Percentiles rank a stretch among this genome's conserved stretches.
These are phyloP conservation scores for Rhinocladiella similis DNA, from an alignment of 2,329 filamentous ascomycete species.

Conservation along the genomic window DNA sequence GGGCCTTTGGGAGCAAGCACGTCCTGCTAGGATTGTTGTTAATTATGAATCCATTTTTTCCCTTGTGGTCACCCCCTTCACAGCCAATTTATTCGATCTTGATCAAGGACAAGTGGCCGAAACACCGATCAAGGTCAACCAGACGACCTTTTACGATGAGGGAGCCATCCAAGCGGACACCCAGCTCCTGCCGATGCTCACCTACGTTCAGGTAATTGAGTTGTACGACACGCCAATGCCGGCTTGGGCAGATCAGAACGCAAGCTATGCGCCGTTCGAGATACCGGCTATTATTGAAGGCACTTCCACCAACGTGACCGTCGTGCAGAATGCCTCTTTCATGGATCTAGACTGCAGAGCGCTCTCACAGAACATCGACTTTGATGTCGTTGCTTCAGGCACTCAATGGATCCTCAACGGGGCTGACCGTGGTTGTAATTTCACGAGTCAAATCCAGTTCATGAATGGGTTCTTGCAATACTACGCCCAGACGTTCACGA, in stretches of 20 bases:
- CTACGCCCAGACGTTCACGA: background rate
- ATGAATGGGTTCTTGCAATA: background rate
- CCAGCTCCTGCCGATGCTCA: background rate
- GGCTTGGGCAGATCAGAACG: background rate
- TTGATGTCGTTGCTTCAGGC: background rate
- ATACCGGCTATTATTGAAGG: background rate
- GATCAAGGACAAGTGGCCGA: background rate
- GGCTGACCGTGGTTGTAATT: background rate
- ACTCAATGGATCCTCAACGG: background rate
- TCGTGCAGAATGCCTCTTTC: background rate
- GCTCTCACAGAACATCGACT: background rate
- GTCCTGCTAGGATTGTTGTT: background rate
- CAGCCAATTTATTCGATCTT: background rate
- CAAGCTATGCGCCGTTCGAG: background rate
- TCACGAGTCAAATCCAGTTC: background rate
- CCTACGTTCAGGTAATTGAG: background rate
- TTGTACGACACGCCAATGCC: background rate
- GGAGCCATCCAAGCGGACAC: background rate
- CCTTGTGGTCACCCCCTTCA: background rate
- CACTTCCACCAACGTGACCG: background rate
- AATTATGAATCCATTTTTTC: background rate
- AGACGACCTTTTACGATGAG: background rate
- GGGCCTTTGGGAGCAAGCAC: background rate
- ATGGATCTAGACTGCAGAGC: background rate
- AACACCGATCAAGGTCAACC: background rate